Percentiles rank a stretch among this genome's conserved stretches.
Evolutionary conservation across 352 stramenopile species (phyloP).

Genomic region (Phytophthora ohioensis): DNA sequence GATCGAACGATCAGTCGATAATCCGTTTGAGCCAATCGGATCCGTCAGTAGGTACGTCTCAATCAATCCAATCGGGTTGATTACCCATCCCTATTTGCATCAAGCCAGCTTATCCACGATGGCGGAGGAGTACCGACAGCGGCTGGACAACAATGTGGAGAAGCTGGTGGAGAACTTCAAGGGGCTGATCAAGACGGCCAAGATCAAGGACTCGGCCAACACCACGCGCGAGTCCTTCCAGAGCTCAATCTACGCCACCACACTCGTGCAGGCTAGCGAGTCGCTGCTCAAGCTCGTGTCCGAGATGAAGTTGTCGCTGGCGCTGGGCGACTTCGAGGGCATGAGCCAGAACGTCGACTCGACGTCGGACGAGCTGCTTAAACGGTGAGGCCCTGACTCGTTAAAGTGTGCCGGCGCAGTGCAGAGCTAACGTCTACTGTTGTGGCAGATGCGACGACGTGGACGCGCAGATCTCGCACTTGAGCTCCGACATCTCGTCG

Average conservation of each 20-base stretch:
- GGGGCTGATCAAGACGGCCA: constrained; percentile 81
- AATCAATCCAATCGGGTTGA: no score
- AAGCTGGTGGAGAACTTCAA: constrained; percentile 91
- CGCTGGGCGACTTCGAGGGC: constrained; percentile 83
- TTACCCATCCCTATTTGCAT: no score
- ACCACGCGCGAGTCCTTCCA: constrained; percentile 83
- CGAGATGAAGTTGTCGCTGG: constrained; percentile 85
- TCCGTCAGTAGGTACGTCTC: no score
- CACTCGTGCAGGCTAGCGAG: constrained; percentile 82
- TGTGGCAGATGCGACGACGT: constrained; percentile 77
- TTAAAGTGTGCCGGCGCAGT: not conserved
- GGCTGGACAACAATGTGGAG: constrained; percentile 89
- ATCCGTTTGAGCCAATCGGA: no score
- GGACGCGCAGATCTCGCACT: constrained; percentile 78
- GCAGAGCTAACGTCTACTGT: not conserved
- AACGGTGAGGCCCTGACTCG: constrained; percentile 48
- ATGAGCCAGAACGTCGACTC: constrained; percentile 89
- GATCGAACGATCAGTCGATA: no score
- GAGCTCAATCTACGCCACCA: constrained; percentile 86
- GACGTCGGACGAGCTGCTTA: constrained; percentile 72
- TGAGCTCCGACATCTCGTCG: constrained; percentile 82
- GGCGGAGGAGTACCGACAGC: constrained; percentile 87
- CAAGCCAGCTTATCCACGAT: constrained; percentile 35
- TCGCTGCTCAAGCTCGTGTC: constrained; percentile 83
- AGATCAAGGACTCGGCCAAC: constrained; percentile 86